Evolutionary conservation across 164 flowering plant genomes (phyloP).

Genomic region (Buxus sempervirens): DNA sequence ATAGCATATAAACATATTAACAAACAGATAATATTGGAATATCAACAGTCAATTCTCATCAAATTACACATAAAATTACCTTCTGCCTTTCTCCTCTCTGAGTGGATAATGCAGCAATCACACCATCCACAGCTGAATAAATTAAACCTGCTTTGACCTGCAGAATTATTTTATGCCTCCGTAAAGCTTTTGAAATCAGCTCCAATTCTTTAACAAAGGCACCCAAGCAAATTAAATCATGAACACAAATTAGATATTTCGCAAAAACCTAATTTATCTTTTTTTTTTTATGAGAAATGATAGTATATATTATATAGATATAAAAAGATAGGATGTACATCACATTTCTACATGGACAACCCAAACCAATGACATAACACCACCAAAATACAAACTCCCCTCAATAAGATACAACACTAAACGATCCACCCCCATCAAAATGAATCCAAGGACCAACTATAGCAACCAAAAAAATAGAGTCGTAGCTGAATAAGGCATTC

Average conservation of each 20-base stretch:
- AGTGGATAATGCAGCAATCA: slow-evolving; percentile 15
- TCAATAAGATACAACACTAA: too few species aligned
- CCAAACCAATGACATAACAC: too few species aligned
- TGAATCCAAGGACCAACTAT: too few species aligned
- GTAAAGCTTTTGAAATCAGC: not conserved
- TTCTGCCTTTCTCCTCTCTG: slow-evolving; percentile 3
- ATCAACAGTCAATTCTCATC: not conserved
- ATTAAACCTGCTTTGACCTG: slow-evolving; percentile 26
- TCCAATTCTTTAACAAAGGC: not conserved
- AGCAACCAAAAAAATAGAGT: too few species aligned
- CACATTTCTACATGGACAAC: too few species aligned
- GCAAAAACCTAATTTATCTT: too few species aligned
- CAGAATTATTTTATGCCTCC: not conserved
- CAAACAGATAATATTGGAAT: not conserved
- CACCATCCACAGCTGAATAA: slow-evolving; percentile 23
- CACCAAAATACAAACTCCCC: too few species aligned
- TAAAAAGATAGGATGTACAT: too few species aligned
- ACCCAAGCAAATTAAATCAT: not conserved
- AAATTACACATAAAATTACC: slow-evolving; percentile 12
- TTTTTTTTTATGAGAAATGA: too few species aligned
- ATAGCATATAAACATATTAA: not conserved
- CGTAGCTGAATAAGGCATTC: too few species aligned
- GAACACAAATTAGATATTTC: not conserved
- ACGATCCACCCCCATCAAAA: too few species aligned
- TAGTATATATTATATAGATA: too few species aligned